Conservation (phyloP, 306 rosid species). For the Citrullus mucosospermus region DNA sequence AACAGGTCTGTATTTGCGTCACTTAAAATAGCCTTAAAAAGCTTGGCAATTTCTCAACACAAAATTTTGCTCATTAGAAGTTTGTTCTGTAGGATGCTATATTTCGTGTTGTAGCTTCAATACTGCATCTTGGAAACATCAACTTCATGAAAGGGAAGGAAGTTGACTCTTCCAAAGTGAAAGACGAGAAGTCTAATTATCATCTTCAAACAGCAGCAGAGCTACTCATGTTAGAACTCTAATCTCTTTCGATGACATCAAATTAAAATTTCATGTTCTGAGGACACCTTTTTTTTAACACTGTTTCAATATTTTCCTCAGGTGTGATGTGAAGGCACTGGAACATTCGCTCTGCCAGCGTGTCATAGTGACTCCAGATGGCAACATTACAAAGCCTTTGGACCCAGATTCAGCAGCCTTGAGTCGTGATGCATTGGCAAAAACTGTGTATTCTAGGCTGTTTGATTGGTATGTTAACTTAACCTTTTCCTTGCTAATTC, state of each 20-base stretch:
- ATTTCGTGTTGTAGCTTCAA: constrained; percentile 74
- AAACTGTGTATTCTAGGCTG: constrained; percentile 59
- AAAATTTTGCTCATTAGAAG: background rate
- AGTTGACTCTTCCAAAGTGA: constrained; percentile 59
- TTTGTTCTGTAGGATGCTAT: constrained; percentile 53
- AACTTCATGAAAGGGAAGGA: constrained; percentile 66
- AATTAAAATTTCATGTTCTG: background rate
- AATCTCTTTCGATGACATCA: background rate
- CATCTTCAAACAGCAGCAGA: constrained; percentile 70
- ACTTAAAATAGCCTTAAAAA: background rate
- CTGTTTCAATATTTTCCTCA: constrained; percentile 22
- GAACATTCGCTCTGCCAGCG: constrained; percentile 82
- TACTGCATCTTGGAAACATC: constrained; percentile 78
- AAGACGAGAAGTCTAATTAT: constrained; percentile 56
- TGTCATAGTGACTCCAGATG: constrained; percentile 87
- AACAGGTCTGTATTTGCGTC: constrained; percentile 39
- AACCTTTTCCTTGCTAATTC: background rate
- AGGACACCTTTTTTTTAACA: background rate
- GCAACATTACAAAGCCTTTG: constrained; percentile 63
- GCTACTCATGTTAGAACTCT: constrained; percentile 45
- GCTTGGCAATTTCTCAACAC: background rate
- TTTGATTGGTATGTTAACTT: constrained; percentile 60
- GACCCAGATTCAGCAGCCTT: constrained; percentile 63
- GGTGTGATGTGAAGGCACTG: constrained; percentile 54
- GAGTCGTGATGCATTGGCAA: constrained; percentile 75